A percentile compares a stretch with the other conserved stretches of the same genome.
These are phyloP conservation scores for Cyclotella kingstonii DNA, from an alignment of 108 stramenopile species.

Conservation along the genomic window DNA sequence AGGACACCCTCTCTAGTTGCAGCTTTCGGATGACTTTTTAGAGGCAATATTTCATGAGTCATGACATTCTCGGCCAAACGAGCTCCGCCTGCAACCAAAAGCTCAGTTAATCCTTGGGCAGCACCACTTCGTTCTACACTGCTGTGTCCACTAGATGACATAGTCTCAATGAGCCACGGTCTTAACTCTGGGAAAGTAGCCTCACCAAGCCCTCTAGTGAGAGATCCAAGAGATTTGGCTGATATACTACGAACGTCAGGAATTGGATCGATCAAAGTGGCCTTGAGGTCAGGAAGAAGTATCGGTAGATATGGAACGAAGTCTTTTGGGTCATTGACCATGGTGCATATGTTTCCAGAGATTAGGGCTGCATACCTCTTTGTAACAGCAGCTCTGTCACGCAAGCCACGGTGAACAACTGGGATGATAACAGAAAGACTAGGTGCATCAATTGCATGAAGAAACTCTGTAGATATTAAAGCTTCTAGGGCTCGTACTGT, in stretches of 20 bases:
- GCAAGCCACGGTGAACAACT: slow-evolving; percentile 93
- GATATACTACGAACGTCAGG: slow-evolving; percentile 84
- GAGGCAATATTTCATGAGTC: slow-evolving; percentile 86
- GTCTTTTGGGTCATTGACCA: slow-evolving; percentile 94
- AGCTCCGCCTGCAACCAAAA: slow-evolving; percentile 81
- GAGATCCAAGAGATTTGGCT: slow-evolving; percentile 92
- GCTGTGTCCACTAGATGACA: slow-evolving; percentile 69
- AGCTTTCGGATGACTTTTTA: slow-evolving; percentile 81
- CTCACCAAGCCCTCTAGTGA: slow-evolving; percentile 93
- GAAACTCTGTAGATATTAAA: slow-evolving; percentile 88
- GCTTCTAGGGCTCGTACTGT: slow-evolving; percentile 80
- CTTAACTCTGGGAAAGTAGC: slow-evolving; percentile 87
- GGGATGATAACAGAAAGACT: slow-evolving; percentile 97
- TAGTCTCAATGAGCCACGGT: slow-evolving; percentile 91
- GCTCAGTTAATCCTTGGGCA: slow-evolving; percentile 94
- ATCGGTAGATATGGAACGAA: slow-evolving; percentile 92
- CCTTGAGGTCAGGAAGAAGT: slow-evolving; percentile 91
- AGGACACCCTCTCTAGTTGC: slow-evolving; percentile 96
- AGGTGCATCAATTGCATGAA: slow-evolving; percentile 98
- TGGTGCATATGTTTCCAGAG: slow-evolving; percentile 95
- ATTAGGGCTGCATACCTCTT: slow-evolving; percentile 97
- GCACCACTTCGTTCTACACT: slow-evolving; percentile 96
- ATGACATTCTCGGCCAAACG: slow-evolving; percentile 68
- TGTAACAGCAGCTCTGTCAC: slow-evolving; percentile 89
- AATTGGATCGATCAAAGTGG: slow-evolving; percentile 92